Base-by-base conservation (phyloP, 441 rosid species). In the Aquilaria agallochum region DNA sequence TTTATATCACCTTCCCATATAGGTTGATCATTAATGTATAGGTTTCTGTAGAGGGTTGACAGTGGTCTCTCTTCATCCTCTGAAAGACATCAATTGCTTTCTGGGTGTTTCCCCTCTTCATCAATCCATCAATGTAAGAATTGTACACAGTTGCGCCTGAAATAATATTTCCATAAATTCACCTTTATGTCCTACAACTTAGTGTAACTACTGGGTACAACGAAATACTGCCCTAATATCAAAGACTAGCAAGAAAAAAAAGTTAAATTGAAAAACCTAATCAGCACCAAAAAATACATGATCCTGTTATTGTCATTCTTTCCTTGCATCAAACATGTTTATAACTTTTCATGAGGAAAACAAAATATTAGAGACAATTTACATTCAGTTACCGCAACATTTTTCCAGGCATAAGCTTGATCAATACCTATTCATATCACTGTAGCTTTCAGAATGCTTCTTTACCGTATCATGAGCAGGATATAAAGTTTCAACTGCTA, bases 21-120 rank as follows among this genome's bases (percentile, higher is more conserved):
- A 90, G 74, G 76, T 88, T 92, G 69, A 92, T 90, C 86, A 92
- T 74, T 80, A 88, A 55, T 53, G 93, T 92, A 67, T 88, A 92
- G 10, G 98, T 88, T 60, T 86, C 93, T 12, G 90, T 78, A 34
- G 85, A 74, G 56, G 85, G 86, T 56, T 79, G 81, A 73, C 95
- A 86, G 55, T 69, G 53, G 47, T 86, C 90, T 67, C 78, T 72
- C 69, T 86, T 86, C 98, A 92, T 86, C 75, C 92, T 79, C 60
- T 75, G 78, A 73, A 79, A 93, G 67, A 93, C 72, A 72, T 82
- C 79, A 5, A 84, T 34, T 6, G 96, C 97, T 64, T 85, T 82
- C 69, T 81, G 76, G 2, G 79, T 68, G 60, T 80, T 67, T 60
- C 97, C 87, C 64, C 77, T 78, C 81, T 88, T 93, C 79, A 74